Conservation (phyloP, 164 flowering plant genomes). For the Tinospora cordifolia region DNA sequence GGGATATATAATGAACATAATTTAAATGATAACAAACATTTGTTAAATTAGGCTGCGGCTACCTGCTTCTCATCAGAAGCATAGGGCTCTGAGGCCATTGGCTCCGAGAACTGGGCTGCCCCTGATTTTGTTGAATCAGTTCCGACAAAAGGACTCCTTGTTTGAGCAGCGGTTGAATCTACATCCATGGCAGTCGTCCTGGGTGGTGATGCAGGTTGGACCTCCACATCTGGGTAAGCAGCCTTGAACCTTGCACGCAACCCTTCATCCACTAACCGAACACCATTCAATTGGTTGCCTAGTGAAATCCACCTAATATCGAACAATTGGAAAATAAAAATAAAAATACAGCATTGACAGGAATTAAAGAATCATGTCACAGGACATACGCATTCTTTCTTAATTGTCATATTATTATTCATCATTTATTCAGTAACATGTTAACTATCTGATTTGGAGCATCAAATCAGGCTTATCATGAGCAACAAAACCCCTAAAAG, state of each 20-base stretch:
- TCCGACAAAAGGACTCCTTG: slow-evolving; percentile 43
- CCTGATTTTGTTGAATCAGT: slow-evolving; percentile 37
- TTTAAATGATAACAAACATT: neutral
- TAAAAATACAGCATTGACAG: neutral
- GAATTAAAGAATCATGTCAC: neutral
- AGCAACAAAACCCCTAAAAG: too few species aligned
- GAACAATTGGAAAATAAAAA: neutral
- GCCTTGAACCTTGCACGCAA: slow-evolving; percentile 92
- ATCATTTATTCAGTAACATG: neutral
- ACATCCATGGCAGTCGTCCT: slow-evolving; percentile 69
- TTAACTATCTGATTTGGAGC: too few species aligned
- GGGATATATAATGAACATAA: neutral
- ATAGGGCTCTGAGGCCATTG: slow-evolving; percentile 30
- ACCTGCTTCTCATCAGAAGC: slow-evolving; percentile 40
- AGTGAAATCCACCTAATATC: slow-evolving; percentile 84
- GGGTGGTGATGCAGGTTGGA: slow-evolving; percentile 88
- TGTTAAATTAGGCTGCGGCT: slow-evolving; percentile 20
- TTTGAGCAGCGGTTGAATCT: slow-evolving; percentile 42
- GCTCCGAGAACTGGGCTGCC: slow-evolving; percentile 29
- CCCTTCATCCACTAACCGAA: slow-evolving; percentile 84
- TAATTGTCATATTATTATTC: neutral
- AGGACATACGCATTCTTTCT: neutral
- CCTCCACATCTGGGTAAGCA: slow-evolving; percentile 93
- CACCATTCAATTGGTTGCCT: slow-evolving; percentile 86
- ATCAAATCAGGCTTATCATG: too few species aligned